phyloP scores from a whole-genome alignment of 148 eudicot species.

The Fagopyrum tataricum region DNA sequence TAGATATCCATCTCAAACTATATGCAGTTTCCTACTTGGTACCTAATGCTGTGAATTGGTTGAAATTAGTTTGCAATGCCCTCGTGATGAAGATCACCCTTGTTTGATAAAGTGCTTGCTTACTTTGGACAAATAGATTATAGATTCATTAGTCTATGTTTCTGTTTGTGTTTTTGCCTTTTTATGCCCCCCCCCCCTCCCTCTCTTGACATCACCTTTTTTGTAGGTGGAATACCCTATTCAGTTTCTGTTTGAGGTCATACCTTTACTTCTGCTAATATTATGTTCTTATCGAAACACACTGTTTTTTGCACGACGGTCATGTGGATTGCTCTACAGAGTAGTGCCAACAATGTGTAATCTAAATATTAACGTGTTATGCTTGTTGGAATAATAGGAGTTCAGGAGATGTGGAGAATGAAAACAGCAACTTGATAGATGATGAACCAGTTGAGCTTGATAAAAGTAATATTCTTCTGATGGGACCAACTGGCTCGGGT shows the following conservation, averaged over 20 bases:
- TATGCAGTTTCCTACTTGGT: neutral
- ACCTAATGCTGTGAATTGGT: neutral
- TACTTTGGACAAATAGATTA: neutral
- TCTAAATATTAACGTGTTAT: neutral
- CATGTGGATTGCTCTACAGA: neutral
- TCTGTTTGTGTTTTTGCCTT: neutral
- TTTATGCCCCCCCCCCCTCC: no score
- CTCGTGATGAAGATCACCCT: neutral
- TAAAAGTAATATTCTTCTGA: constrained; percentile 18
- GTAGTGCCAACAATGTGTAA: neutral
- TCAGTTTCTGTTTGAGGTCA: constrained; percentile 12
- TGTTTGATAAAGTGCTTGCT: neutral
- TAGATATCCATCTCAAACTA: neutral
- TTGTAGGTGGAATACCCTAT: constrained; percentile 14
- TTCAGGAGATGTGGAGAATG: constrained; percentile 12
- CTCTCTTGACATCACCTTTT: neutral
- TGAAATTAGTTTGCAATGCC: neutral
- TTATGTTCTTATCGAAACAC: neutral
- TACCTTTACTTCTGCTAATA: neutral
- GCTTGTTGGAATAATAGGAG: constrained; percentile 9
- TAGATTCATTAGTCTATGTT: neutral
- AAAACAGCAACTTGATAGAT: constrained; percentile 2
- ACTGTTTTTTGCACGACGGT: neutral
- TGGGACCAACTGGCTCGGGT: constrained; percentile 20
- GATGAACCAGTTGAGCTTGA: constrained; percentile 15